Base-by-base conservation (phyloP, 306 rosid genomes). In the Cicer pinnatifidum region DNA sequence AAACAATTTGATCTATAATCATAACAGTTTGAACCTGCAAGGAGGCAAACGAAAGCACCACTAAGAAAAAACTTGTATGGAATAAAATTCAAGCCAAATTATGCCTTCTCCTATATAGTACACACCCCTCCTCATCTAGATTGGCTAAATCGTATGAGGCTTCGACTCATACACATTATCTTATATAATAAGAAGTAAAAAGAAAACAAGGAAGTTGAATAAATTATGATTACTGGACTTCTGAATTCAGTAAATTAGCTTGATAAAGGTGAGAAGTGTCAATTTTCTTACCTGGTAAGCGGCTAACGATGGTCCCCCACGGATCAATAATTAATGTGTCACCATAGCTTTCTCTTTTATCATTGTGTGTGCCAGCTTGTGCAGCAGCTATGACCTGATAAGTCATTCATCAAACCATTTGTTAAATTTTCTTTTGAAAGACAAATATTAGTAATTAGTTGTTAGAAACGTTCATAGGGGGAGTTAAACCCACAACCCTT, bases 341-440 rank as follows among this genome's bases (percentile, higher is more conserved):
- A 8, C 97, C 99, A 8, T 89, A 86, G 85, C 97, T 88, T 83
- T 94, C 96, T 81, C 99, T 90, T 69, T 87, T 88, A 33, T 85
- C 91, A 4, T 84, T 91, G 80, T 90, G 86, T 50, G 75, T 82
- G 51, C 99, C 99, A 74, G 96, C 83, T 88, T 91, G 99, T 17
- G 99, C 87, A n/a, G 99, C 83, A 81, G 97, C 99, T 75, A 94
- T 86, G 71, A 94, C 99, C 99, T 94, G 84, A 73, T 40, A 81
- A 71, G 67, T 78, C 56, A 77, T 66, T 51, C 75, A 83, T 64
- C 81, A 81, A 59, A 59, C 37, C 46, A 69, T 71, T 56, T 13
- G 53, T 73, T n/a, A 9, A 9, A 9, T 23, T 10, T 28, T 28
- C 35, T 28, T 23, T 11, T 59, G 13, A 56, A 56, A 23, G 12